Evolutionary conservation across 2,329 filamentous ascomycete genomes (phyloP).

Genomic region (Fusarium transvaalense): DNA sequence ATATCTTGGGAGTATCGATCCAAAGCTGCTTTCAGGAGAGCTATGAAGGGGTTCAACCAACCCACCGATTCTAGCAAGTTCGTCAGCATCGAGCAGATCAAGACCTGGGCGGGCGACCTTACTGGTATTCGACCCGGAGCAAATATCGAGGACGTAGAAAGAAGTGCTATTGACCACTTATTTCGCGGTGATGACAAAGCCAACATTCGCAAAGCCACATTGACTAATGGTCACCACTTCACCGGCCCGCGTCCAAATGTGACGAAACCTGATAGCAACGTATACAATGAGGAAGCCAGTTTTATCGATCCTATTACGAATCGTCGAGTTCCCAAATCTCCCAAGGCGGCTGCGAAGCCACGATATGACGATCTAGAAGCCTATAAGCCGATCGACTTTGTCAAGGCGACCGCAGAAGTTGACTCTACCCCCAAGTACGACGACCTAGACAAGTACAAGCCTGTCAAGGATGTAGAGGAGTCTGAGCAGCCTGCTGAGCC

Average conservation of each 20-base stretch:
- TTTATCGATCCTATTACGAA: conserved; percentile 71
- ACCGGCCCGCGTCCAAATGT: conserved; percentile 39
- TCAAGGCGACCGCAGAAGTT: conserved; percentile 33
- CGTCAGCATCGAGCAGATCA: conserved; percentile 53
- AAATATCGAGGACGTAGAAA: conserved; percentile 61
- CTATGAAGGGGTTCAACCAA: conserved; percentile 53
- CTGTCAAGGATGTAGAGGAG: conserved; percentile 46
- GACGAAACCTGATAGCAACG: conserved; percentile 36
- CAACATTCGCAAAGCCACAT: conserved; percentile 50
- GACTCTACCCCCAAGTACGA: conserved; percentile 50
- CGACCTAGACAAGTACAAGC: conserved; percentile 55
- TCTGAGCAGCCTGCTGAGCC: conserved; percentile 33
- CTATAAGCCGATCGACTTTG: conserved; percentile 52
- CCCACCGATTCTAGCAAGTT: conserved; percentile 56
- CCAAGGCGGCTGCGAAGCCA: conserved; percentile 36
- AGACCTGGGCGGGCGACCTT: conserved; percentile 55
- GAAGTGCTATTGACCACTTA: conserved; percentile 59
- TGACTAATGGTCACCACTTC: conserved; percentile 54
- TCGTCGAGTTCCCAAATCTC: conserved; percentile 57
- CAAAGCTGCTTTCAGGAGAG: conserved; percentile 56
- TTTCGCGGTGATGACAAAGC: conserved; percentile 53
- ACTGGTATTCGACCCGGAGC: conserved; percentile 55
- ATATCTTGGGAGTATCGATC: conserved; percentile 62
- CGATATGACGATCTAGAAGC: conserved; percentile 53
- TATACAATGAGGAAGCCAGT: conserved; percentile 27